Evolutionary conservation across 2,329 filamentous ascomycete genomes (phyloP), one percentile per base, ranked within the genome.

Genomic region (Drechmeria coniospora): DNA sequence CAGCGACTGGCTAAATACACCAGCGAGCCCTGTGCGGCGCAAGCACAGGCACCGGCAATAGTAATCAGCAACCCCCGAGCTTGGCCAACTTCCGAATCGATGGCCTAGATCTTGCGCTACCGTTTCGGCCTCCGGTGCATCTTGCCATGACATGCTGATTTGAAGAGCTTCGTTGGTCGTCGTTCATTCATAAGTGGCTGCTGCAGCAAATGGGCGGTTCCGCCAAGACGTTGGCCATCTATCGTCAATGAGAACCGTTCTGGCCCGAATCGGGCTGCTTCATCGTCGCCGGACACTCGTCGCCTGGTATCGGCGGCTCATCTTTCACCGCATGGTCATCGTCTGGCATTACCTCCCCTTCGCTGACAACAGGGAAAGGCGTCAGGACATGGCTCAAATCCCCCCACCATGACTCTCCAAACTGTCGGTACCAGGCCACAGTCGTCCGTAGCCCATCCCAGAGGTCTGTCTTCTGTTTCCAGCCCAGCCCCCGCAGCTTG

Each of bases 351-450:
- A 76, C 61, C 36, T 70, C 62, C 8, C 54, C 54, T 16, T 65
- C 63, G 30, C 59, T 57, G 11, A 77, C 68, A 9, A 69, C 61
- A 2, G 73, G 76, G 54, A 75, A 79, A 4, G 75, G 72, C 20
- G 69, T 75, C 29, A 80, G 59, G 12, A 78, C 73, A 44, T 73
- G 70, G 43, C 61, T 68, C 40, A 81, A 77, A 39, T 79, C 68
- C 26, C 75, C 75, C 75, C 75, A 80, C 76, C 76, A 81, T 21
- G 60, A 45, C 55, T 76, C 68, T 5, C 73, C 73, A 32, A 72
- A 80, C 30, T 52, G 54, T 21, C 54, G 59, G 47, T 83, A 83
- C 78, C 78, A 83, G 27, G 74, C 62, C 11, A 80, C 72, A 0
- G 77, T 81, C 26, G 55, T 59, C 32, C 53, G 56, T 30, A 83